Percentiles rank a stretch among this genome's conserved stretches.
These are phyloP conservation scores for Pseudogymnoascus sp. DNA, from an alignment of 2,329 filamentous ascomycete species.

Conservation along the genomic window DNA sequence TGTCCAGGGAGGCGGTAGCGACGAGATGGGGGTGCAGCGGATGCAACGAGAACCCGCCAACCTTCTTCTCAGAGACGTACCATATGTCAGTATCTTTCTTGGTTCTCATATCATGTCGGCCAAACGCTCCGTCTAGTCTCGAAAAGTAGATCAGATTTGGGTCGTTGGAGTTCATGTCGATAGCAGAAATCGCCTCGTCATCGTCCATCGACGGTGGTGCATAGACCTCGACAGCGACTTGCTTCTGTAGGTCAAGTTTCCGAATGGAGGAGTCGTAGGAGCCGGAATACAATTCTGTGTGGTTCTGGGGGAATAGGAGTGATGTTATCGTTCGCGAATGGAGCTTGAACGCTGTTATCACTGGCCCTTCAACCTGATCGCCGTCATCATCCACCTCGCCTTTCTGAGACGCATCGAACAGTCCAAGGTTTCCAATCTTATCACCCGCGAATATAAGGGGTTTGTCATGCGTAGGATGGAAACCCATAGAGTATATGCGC, in stretches of 20 bases:
- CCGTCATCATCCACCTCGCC: conserved; percentile 52
- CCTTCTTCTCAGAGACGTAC: conserved; percentile 81
- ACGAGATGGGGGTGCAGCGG: conserved; percentile 73
- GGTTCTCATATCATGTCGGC: conserved; percentile 69
- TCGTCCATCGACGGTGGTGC: conserved; percentile 61
- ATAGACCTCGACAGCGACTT: conserved; percentile 72
- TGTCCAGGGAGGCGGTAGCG: conserved; percentile 82
- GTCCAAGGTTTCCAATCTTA: conserved; percentile 81
- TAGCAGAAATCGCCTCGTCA: conserved; percentile 73
- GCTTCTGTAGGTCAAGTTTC: conserved; percentile 74
- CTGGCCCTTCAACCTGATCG: conserved; percentile 60
- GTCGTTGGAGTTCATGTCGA: conserved; percentile 68
- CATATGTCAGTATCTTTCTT: conserved; percentile 57
- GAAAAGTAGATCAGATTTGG: conserved; percentile 77
- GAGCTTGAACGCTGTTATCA: conserved; percentile 83
- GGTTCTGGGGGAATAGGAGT: conserved; percentile 68
- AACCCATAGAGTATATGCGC: conserved; percentile 75
- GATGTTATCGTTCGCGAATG: conserved; percentile 83
- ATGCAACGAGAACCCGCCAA: conserved; percentile 84
- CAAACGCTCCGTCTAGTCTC: conserved; percentile 72
- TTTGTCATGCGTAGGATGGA: conserved; percentile 82
- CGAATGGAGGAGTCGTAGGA: conserved; percentile 93
- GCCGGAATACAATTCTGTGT: conserved; percentile 69
- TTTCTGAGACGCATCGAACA: conserved; percentile 80
- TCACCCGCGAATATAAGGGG: conserved; percentile 88